These are phyloP conservation scores for Pyronema omphalodes DNA, from an alignment of 495 filamentous ascomycete species.

Conservation along the genomic window DNA sequence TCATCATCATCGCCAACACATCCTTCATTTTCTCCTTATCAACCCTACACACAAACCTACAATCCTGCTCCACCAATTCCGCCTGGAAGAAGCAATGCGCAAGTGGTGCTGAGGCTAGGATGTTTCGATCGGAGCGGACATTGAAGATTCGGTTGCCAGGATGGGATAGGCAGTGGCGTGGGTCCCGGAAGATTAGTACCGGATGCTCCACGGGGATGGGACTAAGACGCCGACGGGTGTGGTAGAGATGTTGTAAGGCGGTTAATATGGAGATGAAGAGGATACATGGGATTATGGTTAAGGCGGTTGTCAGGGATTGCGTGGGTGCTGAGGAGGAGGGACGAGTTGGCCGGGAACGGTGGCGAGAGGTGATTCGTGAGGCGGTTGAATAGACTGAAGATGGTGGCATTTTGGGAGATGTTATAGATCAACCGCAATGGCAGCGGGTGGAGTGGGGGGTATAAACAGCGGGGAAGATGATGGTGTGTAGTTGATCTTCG, in stretches of 20 bases:
- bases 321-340: too few species aligned
- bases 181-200: neutral
- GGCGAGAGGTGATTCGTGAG: too few species aligned
- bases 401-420: too few species aligned
- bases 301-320: neutral
- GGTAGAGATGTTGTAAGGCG: neutral
- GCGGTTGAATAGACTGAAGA: too few species aligned
- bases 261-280: neutral
- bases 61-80: neutral
- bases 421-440: too few species aligned
- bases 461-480: too few species aligned
- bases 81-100: constrained; percentile 4
- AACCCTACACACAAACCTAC: neutral
- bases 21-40: neutral
- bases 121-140: constrained; percentile 3
- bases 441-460: too few species aligned
- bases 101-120: neutral
- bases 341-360: too few species aligned
- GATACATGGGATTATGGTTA: neutral
- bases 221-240: neutral
- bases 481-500: too few species aligned
- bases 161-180: neutral
- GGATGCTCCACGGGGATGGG: neutral
- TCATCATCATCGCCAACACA: neutral
- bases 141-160: constrained; percentile 4